These are phyloP conservation scores for Astrephomene gubernaculifera DNA, from an alignment of 139 green algal species.

Conservation along the genomic window DNA sequence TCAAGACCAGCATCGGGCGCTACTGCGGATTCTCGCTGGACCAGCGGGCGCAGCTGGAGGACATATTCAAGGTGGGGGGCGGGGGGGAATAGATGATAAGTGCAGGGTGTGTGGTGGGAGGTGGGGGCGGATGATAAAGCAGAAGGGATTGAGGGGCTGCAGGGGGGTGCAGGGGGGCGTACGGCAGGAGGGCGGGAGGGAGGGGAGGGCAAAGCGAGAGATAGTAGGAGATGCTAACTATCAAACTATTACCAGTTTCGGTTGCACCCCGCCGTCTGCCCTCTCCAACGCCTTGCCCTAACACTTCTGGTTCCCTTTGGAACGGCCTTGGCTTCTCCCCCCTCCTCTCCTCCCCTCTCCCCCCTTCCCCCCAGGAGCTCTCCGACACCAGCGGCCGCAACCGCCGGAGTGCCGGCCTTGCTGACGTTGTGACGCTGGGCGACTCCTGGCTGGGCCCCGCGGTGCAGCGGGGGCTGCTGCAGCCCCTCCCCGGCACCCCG, in stretches of 20 bases:
- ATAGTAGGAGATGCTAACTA: too few species aligned
- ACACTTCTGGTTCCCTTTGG: too few species aligned
- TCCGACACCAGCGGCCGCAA: constrained; percentile 54
- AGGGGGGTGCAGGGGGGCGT: too few species aligned
- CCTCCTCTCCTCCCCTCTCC: neutral
- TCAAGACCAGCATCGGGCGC: constrained; percentile 58
- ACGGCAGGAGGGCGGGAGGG: too few species aligned
- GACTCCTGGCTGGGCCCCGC: constrained; percentile 84
- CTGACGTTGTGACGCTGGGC: constrained; percentile 83
- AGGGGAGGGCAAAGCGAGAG: too few species aligned
- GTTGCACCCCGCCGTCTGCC: too few species aligned
- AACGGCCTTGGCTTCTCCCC: too few species aligned
- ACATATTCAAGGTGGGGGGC: constrained; percentile 72
- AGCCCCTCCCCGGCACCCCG: constrained; percentile 74
- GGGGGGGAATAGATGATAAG: neutral
- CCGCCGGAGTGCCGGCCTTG: constrained; percentile 54
- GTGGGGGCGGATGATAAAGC: too few species aligned
- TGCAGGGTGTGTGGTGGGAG: too few species aligned
- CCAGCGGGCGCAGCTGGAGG: constrained; percentile 70
- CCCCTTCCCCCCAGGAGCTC: constrained; percentile 40
- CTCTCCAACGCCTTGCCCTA: too few species aligned
- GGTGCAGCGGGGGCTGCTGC: constrained; percentile 72
- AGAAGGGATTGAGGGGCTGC: too few species aligned
- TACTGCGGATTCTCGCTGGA: constrained; percentile 71
- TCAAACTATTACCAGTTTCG: too few species aligned